Percentiles rank a stretch among this genome's conserved stretches.
These are phyloP conservation scores for Zalaria obscura DNA, from an alignment of 2,329 filamentous ascomycete species.

Conservation along the genomic window DNA sequence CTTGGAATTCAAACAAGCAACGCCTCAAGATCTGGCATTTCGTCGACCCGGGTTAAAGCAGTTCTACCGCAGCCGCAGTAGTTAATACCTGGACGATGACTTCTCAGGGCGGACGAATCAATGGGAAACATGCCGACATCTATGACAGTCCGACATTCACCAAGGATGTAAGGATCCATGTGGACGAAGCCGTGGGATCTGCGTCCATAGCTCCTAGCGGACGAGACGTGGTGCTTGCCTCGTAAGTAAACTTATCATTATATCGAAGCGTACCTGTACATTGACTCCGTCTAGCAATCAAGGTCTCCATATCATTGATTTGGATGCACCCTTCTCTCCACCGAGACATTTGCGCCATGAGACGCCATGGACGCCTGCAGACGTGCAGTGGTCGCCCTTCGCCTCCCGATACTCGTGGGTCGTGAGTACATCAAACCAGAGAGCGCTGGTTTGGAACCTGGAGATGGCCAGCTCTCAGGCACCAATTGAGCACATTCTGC, in stretches of 20 bases:
- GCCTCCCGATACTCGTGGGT: slow-evolving; percentile 84
- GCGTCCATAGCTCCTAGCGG: slow-evolving; percentile 88
- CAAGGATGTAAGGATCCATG: slow-evolving; percentile 67
- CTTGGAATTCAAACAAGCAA: no score
- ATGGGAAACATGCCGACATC: slow-evolving; percentile 1
- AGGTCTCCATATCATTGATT: slow-evolving; percentile 79
- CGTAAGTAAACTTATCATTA: slow-evolving; percentile 27
- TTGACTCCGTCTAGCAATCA: slow-evolving; percentile 44
- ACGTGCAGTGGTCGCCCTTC: slow-evolving; percentile 95
- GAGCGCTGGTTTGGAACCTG: slow-evolving; percentile 87
- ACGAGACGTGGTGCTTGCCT: slow-evolving; percentile 78
- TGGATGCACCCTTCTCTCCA: slow-evolving; percentile 77
- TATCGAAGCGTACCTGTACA: neutral
- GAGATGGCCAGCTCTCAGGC: slow-evolving; percentile 57
- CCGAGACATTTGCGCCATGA: slow-evolving; percentile 76
- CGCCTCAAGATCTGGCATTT: no score
- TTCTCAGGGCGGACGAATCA: no score
- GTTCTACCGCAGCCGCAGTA: no score
- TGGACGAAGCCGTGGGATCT: slow-evolving; percentile 68
- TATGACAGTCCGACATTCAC: slow-evolving; percentile 83
- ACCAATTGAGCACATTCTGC: slow-evolving; percentile 76
- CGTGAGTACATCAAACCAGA: slow-evolving; percentile 85
- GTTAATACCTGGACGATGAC: no score
- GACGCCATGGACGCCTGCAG: slow-evolving; percentile 85
- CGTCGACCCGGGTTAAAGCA: no score